Conservation (phyloP, 345 rosid genomes). For the Eucalyptus coolabah region DNA sequence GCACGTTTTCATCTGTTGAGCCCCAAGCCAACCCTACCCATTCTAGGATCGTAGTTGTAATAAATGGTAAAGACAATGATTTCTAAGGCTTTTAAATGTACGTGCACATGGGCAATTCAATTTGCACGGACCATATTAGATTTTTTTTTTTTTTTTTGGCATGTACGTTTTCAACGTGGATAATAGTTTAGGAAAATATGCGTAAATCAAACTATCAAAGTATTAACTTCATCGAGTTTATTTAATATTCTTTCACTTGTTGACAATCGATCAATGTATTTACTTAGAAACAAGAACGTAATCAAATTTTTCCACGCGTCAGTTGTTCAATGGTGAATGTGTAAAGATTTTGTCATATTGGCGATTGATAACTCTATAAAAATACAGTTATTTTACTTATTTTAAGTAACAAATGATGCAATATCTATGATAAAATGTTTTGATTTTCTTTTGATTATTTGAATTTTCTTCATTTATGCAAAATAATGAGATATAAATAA, state of each 20-base stretch:
- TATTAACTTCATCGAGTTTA: not conserved
- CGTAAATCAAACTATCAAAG: not conserved
- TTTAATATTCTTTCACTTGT: not conserved
- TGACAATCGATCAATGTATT: fast-evolving
- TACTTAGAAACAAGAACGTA: not conserved
- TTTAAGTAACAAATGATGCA: fast-evolving
- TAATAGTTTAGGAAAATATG: not conserved
- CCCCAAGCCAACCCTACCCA: not conserved
- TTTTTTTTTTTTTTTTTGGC: not conserved
- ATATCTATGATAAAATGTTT: fast-evolving
- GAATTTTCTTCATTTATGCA: fast-evolving
- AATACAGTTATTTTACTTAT: no score
- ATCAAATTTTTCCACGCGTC: fast-evolving
- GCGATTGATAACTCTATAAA: no score
- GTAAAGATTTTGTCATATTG: not conserved
- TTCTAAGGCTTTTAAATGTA: not conserved
- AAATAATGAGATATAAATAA: fast-evolving
- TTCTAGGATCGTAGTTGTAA: not conserved
- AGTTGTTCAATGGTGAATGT: not conserved
- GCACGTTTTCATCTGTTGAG: not conserved
- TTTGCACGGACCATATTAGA: not conserved
- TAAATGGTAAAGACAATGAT: not conserved
- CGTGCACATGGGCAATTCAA: not conserved
- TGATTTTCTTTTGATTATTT: fast-evolving
- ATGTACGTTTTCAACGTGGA: not conserved